Evolutionary conservation across 1,284 basidiomycete genomes (phyloP).

Genomic region (Neolentinus lepideus): DNA sequence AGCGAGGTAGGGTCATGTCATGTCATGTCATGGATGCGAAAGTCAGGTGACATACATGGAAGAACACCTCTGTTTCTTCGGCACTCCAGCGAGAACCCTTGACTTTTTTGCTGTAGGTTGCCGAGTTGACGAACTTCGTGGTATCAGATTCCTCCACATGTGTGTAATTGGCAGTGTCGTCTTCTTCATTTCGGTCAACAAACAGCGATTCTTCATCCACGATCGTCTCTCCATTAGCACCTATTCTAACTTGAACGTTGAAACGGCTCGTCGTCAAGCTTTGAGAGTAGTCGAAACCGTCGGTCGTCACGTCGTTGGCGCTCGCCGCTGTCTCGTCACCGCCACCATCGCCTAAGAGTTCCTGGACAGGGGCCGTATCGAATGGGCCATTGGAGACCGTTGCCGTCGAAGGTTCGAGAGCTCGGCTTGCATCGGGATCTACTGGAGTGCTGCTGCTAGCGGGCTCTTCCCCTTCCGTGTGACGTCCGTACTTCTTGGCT

Average conservation of each 20-base stretch:
- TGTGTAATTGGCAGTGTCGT: conserved; percentile 63
- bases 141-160: conserved; percentile 80
- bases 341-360: not conserved
- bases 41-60: conserved; percentile 41
- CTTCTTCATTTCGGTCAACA: conserved; percentile 59
- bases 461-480: conserved; percentile 34
- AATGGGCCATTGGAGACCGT: not conserved
- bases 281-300: conserved; percentile 64
- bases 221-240: conserved; percentile 74
- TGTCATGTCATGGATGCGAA: conserved; percentile 3
- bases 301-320: conserved; percentile 32
- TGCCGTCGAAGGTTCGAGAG: conserved; percentile 2
- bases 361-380: not conserved
- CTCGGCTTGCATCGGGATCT: conserved; percentile 5
- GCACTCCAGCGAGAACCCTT: conserved; percentile 77
- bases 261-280: conserved; percentile 58
- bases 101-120: conserved; percentile 70
- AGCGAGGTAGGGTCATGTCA: conserved; percentile 1
- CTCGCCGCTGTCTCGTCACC: conserved; percentile 10
- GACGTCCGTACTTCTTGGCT: conserved; percentile 62
- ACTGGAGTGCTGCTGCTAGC: not conserved
- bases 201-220: conserved; percentile 76
- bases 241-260: conserved; percentile 76
- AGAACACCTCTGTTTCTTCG: conserved; percentile 84
- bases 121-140: conserved; percentile 82